phyloP scores from a whole-genome alignment of 768 basidiomycete genomes.

The Leccinum boreale region DNA sequence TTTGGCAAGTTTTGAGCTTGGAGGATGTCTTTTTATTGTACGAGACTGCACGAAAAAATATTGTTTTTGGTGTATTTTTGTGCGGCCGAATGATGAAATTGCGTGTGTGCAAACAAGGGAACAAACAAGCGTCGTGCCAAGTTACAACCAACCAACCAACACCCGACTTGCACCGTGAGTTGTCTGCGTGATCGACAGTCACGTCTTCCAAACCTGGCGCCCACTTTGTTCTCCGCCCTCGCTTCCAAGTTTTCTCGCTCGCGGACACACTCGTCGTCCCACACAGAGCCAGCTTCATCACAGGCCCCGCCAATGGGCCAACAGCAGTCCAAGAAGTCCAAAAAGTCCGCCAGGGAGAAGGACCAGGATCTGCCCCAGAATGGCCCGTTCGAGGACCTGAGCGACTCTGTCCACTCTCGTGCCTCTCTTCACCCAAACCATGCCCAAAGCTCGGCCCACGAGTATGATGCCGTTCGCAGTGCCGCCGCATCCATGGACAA shows the following conservation, averaged over 20 bases:
- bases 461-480: slow-evolving; percentile 33
- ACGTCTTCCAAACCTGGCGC: slow-evolving; percentile 63
- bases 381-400: slow-evolving; percentile 38
- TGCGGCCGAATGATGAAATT: slow-evolving; percentile 20
- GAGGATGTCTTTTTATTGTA: slow-evolving; percentile 9
- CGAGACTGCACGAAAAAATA: slow-evolving; percentile 7
- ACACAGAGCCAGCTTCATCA: slow-evolving; percentile 59
- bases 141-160: slow-evolving; percentile 3
- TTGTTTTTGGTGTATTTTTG: slow-evolving; percentile 13
- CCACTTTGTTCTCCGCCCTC: slow-evolving; percentile 74
- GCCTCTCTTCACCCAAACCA: slow-evolving; percentile 38
- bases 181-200: slow-evolving; percentile 27
- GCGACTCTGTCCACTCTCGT: slow-evolving; percentile 39
- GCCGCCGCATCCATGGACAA: slow-evolving; percentile 33
- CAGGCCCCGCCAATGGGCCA: slow-evolving; percentile 68
- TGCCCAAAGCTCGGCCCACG: slow-evolving; percentile 38
- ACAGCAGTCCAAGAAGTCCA: slow-evolving; percentile 79
- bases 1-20: slow-evolving; percentile 86
- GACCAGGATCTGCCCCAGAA: slow-evolving; percentile 51
- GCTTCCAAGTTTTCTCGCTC: slow-evolving; percentile 67
- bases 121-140: slow-evolving; percentile 28
- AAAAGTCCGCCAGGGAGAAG: slow-evolving; percentile 69
- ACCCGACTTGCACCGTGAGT: slow-evolving; percentile 23
- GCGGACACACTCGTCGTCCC: slow-evolving; percentile 63
- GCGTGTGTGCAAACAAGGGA: slow-evolving; percentile 24